phyloP scores from a whole-genome alignment of 495 filamentous ascomycete species.

The Hypoxylon lenormandii region DNA sequence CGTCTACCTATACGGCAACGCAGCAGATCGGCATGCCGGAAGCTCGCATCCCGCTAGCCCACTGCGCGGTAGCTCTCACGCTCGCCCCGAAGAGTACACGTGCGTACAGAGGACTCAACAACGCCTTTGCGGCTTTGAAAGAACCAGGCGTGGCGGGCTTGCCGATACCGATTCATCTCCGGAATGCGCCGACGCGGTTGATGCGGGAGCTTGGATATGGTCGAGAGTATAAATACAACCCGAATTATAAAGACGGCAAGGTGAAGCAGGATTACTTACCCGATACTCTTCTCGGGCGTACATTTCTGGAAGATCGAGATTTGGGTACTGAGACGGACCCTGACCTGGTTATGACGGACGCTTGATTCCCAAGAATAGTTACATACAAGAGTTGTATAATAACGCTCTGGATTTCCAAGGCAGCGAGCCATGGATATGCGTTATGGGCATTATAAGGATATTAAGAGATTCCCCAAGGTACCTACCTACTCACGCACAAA shows the following conservation, averaged over 20 bases:
- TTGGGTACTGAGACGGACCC: conserved; percentile 82
- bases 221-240: conserved; percentile 95
- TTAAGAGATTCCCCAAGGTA: not conserved
- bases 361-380: conserved; percentile 20
- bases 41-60: conserved; percentile 89
- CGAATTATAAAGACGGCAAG: conserved; percentile 83
- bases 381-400: conserved; percentile 7
- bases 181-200: conserved; percentile 89
- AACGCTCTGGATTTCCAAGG: not conserved
- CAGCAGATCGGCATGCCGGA: conserved; percentile 95
- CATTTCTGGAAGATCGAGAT: conserved; percentile 84
- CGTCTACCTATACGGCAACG: conserved; percentile 82
- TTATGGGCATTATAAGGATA: not conserved
- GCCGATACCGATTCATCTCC: conserved; percentile 84
- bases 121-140: conserved; percentile 75
- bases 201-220: conserved; percentile 95
- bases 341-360: conserved; percentile 56
- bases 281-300: conserved; percentile 71
- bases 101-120: conserved; percentile 83
- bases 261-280: conserved; percentile 93
- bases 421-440: not conserved
- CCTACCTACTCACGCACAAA: not conserved
- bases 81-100: conserved; percentile 86
- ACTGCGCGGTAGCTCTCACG: conserved; percentile 84
- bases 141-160: conserved; percentile 84